Percentiles rank a stretch among this genome's conserved stretches.
Evolutionary conservation across 805 yeast genomes (phyloP).

Genomic region (Peterozyma xylosa): DNA sequence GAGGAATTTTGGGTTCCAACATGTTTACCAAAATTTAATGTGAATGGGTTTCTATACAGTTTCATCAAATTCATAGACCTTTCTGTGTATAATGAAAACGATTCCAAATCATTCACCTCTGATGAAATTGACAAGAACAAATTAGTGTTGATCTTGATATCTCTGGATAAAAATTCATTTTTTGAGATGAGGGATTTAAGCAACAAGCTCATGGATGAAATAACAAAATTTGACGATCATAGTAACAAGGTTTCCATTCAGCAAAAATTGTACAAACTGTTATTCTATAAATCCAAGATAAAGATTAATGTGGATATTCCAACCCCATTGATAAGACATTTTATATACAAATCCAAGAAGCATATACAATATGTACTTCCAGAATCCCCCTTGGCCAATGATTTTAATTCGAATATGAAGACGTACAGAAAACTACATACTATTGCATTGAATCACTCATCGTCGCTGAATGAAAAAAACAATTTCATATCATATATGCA

Average conservation of each 20-base stretch:
- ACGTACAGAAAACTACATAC: slow-evolving; percentile 7
- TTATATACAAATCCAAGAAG: slow-evolving; percentile 65
- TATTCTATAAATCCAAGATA: slow-evolving; percentile 1
- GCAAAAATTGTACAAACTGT: slow-evolving; percentile 16
- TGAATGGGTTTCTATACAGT: slow-evolving; percentile 80
- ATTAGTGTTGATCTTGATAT: slow-evolving; percentile 37
- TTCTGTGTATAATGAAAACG: slow-evolving; percentile 17
- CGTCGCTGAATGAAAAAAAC: background rate
- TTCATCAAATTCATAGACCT: slow-evolving; percentile 57
- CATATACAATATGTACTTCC: slow-evolving; percentile 51
- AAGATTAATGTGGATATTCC: slow-evolving; percentile 33
- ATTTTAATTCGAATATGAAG: background rate
- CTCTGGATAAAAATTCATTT: slow-evolving; percentile 74
- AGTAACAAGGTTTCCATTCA: slow-evolving; percentile 10
- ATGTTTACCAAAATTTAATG: slow-evolving; percentile 85
- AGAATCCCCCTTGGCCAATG: background rate
- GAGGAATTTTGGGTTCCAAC: slow-evolving; percentile 92
- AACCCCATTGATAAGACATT: slow-evolving; percentile 63
- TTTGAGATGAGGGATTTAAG: slow-evolving; percentile 64
- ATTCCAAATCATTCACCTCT: background rate
- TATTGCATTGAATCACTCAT: slow-evolving; percentile 4
- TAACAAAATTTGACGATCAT: slow-evolving; percentile 28
- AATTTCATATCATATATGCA: slow-evolving; percentile 17
- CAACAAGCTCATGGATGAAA: slow-evolving; percentile 35
- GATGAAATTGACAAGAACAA: slow-evolving; percentile 17